Evolutionary conservation across 306 rosid genomes (phyloP).

Genomic region (Canavalia ensiformis): DNA sequence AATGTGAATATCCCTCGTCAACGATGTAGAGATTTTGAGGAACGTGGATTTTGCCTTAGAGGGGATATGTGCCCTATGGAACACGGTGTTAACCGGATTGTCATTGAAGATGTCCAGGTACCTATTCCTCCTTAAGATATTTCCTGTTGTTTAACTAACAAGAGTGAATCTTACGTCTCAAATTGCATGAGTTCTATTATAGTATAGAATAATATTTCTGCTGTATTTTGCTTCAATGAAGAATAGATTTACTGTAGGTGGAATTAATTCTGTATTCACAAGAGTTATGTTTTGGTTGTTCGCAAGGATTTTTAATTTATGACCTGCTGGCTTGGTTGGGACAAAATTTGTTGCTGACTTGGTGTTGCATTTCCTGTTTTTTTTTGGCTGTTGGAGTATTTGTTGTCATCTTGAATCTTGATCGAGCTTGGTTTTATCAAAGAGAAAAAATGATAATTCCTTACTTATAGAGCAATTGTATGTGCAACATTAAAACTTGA

Average conservation of each 20-base stretch:
- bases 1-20: slow-evolving; percentile 83
- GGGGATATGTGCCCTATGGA: slow-evolving; percentile 99
- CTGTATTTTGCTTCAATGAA: slow-evolving; percentile 33
- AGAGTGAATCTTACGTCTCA: slow-evolving; percentile 24
- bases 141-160: slow-evolving; percentile 32
- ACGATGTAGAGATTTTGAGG: slow-evolving; percentile 99
- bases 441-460: not conserved
- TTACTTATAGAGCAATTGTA: not conserved
- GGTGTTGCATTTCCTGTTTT: slow-evolving; percentile 6
- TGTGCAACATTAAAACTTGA: not conserved
- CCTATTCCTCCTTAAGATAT: slow-evolving; percentile 25
- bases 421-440: not conserved
- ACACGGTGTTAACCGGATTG: slow-evolving; percentile 97
- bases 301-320: not conserved
- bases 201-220: not conserved
- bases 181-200: slow-evolving; percentile 5
- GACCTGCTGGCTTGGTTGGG: slow-evolving; percentile 20
- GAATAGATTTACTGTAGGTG: slow-evolving; percentile 16
- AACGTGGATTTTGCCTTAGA: slow-evolving; percentile 97
- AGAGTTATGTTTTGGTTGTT: slow-evolving; percentile 9
- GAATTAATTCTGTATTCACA: not conserved
- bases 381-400: not conserved
- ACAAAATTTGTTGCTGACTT: slow-evolving; percentile 2
- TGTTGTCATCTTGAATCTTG: slow-evolving; percentile 19
- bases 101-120: slow-evolving; percentile 99